Evolutionary conservation across 495 filamentous ascomycete species (phyloP), one percentile per base, ranked within the genome.

Genomic region (Durotheca rogersii): DNA sequence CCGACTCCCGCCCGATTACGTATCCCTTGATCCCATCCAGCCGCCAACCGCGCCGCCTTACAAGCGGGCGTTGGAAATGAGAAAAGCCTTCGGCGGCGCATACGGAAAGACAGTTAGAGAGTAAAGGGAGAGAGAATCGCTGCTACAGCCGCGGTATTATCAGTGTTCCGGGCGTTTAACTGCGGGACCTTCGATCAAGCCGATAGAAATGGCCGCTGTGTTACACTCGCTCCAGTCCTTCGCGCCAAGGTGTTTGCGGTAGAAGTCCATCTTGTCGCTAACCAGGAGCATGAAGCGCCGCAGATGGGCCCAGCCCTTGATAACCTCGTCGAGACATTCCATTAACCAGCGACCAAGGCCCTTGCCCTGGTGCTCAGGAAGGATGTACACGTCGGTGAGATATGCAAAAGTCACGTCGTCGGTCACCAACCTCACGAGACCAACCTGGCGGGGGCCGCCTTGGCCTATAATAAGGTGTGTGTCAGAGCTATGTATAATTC

Each of bases 41-140:
- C 92, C 91, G 4, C 93, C 93, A 4, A 97, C 90, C 7, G 94
- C 94, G 6, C 93, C 93, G 1, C 94, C 93, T 0, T 98, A 98
- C 53, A 90, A 90, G 65, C 79, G 82, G 11, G 93, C 94, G 2
- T 72, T 98, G 48, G 93, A 98, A 65, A 69, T 94, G 71, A 79
- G 89, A 58, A 84, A 84, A 66, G 75, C 81, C 45, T 76, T 80
- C 41, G 88, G 89, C 10, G 89, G 89, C 12, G 83, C 85, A 1
- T 90, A 93, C 64, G 89, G 89, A 0, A 94, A 90, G 69, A 90
- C 86, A 10, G 46, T 55, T 2, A 68, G 49, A 14, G 48, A 52
- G 6, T 68, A 47, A 65, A 33, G 5, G n/a, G n/a, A n/a, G n/a
- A n/a, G n/a, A n/a, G 15, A 6, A 35, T 1, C 12, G 19, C 5